Percentiles rank a stretch among this genome's conserved stretches.
phyloP scores from a whole-genome alignment of 805 yeast genomes.

The Cyberlindnera misumaiensis region DNA sequence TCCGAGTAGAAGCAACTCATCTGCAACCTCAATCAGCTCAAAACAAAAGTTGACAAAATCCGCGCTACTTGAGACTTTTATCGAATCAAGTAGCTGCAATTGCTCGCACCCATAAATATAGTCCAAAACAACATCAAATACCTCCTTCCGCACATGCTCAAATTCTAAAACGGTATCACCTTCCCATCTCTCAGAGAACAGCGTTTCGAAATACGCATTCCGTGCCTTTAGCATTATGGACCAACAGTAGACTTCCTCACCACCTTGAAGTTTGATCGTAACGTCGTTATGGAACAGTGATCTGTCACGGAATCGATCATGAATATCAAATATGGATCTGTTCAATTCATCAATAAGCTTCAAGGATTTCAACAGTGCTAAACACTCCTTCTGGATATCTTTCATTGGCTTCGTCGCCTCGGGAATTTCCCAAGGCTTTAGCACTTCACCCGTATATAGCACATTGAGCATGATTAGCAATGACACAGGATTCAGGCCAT shows the following conservation, averaged over 20 bases:
- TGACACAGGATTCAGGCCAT: conserved; percentile 14
- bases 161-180: conserved; percentile 31
- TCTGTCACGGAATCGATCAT: conserved; percentile 4
- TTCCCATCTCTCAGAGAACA: conserved; percentile 52
- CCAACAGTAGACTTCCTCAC: conserved; percentile 35
- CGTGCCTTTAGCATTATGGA: conserved; percentile 48
- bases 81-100: conserved; percentile 29
- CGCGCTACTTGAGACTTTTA: conserved; percentile 14
- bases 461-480: conserved; percentile 38
- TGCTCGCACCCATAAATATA: conserved; percentile 53
- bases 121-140: conserved; percentile 43
- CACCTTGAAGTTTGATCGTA: conserved; percentile 39
- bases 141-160: conserved; percentile 31
- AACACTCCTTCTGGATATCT: conserved; percentile 7
- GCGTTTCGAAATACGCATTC: conserved; percentile 56
- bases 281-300: conserved; percentile 30
- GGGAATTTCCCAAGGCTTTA: conserved; percentile 39
- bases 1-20: conserved; percentile 53
- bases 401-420: not conserved
- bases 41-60: conserved; percentile 47
- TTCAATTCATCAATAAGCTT: conserved; percentile 13
- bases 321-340: conserved; percentile 3
- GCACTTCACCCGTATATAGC: conserved; percentile 40
- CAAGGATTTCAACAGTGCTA: conserved; percentile 7
- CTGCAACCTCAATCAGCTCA: conserved; percentile 54